These are phyloP conservation scores for Cicer yamashitae DNA, from an alignment of 306 rosid genomes.

Conservation along the genomic window DNA sequence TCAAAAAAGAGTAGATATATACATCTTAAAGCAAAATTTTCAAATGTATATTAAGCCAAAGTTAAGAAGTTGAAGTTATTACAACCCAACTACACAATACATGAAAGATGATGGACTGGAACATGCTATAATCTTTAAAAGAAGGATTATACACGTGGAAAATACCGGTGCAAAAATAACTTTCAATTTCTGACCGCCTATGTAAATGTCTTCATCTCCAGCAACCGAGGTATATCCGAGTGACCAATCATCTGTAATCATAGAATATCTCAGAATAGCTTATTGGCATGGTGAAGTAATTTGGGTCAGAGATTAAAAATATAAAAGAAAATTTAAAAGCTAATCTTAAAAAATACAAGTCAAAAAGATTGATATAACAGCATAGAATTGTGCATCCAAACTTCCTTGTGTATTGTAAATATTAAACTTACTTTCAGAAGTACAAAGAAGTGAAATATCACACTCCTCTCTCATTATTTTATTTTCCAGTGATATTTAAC, in stretches of 20 bases:
- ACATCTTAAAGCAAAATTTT: constrained; percentile 27
- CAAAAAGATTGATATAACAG: constrained; percentile 20
- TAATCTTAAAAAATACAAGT: neutral
- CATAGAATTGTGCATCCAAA: constrained; percentile 23
- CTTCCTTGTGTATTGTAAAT: constrained; percentile 7
- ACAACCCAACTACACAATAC: constrained; percentile 24
- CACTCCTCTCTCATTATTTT: constrained; percentile 16
- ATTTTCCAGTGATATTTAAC: constrained; percentile 9
- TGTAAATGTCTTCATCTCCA: constrained; percentile 70
- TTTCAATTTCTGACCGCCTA: constrained; percentile 71
- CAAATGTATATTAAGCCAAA: constrained; percentile 25
- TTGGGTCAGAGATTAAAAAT: constrained; percentile 8
- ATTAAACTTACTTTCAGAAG: constrained; percentile 19
- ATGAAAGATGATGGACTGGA: constrained; percentile 16
- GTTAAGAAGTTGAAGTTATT: constrained; percentile 39
- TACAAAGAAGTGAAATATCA: constrained; percentile 17
- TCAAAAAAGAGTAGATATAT: constrained; percentile 19
- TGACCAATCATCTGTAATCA: constrained; percentile 77
- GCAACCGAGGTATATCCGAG: constrained; percentile 66
- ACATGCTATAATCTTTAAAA: constrained; percentile 13
- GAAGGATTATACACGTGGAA: constrained; percentile 24
- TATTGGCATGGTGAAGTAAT: constrained; percentile 12
- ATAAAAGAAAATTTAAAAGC: constrained; percentile 11
- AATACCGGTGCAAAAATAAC: constrained; percentile 79
- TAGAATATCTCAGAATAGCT: constrained; percentile 22